Conservation (phyloP, 1,284 basidiomycete species). For the Cryptococcus hybrid region DNA sequence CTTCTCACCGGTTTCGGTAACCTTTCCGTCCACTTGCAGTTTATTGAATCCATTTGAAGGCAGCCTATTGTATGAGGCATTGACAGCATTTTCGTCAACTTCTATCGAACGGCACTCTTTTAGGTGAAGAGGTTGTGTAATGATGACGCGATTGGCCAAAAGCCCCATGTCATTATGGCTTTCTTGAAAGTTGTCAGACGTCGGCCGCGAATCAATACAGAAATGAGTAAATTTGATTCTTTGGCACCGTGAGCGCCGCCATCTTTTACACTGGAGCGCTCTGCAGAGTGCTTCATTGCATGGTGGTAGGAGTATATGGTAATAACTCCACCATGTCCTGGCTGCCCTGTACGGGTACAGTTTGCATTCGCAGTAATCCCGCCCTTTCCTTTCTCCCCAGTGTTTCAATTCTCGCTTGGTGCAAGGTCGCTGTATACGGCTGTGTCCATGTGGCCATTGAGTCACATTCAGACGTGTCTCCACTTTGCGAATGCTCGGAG, state of each 20-base stretch:
- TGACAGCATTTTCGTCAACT: background rate
- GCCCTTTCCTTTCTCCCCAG: background rate
- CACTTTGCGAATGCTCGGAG: background rate
- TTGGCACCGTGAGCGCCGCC: background rate
- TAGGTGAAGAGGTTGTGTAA: background rate
- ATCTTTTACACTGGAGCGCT: background rate
- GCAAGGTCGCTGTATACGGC: background rate
- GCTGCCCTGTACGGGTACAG: background rate
- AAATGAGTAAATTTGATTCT: background rate
- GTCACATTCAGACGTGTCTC: background rate
- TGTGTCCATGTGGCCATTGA: background rate
- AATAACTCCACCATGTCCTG: background rate
- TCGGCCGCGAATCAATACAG: background rate
- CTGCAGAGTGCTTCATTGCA: conserved; percentile 1
- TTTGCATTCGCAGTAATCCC: background rate
- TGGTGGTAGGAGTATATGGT: conserved; percentile 5
- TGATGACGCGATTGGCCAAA: background rate
- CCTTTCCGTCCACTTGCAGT: background rate
- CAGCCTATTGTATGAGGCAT: background rate
- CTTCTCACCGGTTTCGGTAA: background rate
- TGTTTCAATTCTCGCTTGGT: background rate
- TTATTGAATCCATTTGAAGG: background rate
- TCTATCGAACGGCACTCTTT: background rate
- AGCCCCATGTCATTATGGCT: background rate
- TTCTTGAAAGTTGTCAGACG: background rate